Percentiles rank a stretch among this genome's conserved stretches.
These are phyloP conservation scores for Boletus tylopilopsis DNA, from an alignment of 768 basidiomycete species.

Conservation along the genomic window DNA sequence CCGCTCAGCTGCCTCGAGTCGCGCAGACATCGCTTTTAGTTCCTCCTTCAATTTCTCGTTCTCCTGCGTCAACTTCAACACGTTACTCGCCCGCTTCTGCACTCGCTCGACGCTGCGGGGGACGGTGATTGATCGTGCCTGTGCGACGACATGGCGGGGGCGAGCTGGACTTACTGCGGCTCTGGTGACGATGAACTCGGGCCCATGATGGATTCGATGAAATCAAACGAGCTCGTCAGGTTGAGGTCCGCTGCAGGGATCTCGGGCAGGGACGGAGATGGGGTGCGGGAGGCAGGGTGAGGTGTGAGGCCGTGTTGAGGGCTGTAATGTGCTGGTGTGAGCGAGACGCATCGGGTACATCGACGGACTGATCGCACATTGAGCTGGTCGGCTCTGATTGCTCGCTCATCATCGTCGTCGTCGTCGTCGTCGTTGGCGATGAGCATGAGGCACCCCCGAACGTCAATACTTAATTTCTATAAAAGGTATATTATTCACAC, in stretches of 20 bases:
- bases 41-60: conserved; percentile 76
- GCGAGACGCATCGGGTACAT: conserved; percentile 6
- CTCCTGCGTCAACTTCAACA: conserved; percentile 72
- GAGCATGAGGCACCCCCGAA: conserved; percentile 20
- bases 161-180: conserved; percentile 46
- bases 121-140: conserved; percentile 33
- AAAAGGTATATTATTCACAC: conserved; percentile 24
- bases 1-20: conserved; percentile 72
- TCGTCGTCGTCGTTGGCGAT: conserved; percentile 27
- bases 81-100: conserved; percentile 74
- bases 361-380: conserved; percentile 20
- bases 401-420: conserved; percentile 18
- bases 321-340: conserved; percentile 22
- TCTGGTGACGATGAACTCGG: conserved; percentile 7
- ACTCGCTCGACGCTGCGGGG: conserved; percentile 32
- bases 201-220: conserved; percentile 38
- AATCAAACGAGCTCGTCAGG: conserved; percentile 40
- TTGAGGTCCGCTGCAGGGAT: conserved; percentile 49
- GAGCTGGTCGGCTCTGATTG: conserved; percentile 16
- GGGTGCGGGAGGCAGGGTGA: conserved; percentile 19
- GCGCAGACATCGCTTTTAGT: conserved; percentile 69
- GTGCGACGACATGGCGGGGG: conserved; percentile 16
- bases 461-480: not conserved
- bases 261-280: conserved; percentile 43
- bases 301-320: conserved; percentile 18